These are phyloP conservation scores for Nothophoma quercina DNA, from an alignment of 2,329 filamentous ascomycete genomes.

Conservation along the genomic window DNA sequence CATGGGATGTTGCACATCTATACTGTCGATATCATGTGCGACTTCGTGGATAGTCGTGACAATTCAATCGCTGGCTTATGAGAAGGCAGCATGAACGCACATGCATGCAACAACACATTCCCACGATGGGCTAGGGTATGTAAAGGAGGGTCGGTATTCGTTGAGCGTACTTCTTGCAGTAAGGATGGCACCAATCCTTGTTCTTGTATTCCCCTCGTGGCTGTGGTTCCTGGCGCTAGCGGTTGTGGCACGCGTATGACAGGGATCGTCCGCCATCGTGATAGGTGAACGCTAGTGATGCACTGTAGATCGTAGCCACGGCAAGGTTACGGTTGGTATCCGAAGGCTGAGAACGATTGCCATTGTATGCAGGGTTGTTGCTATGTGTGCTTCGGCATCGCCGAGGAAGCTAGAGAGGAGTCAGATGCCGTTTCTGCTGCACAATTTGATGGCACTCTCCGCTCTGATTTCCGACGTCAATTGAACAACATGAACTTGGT, in stretches of 20 bases:
- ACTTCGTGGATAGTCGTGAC: background rate
- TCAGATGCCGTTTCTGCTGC: background rate
- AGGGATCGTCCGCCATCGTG: conserved; percentile 3
- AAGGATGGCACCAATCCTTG: conserved; percentile 9
- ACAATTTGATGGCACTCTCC: too few species aligned
- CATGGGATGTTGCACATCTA: background rate
- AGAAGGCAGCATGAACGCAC: background rate
- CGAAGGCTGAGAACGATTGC: background rate
- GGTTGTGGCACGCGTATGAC: conserved; percentile 2
- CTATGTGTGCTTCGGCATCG: background rate
- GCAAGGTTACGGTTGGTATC: background rate
- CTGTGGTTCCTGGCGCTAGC: conserved; percentile 8
- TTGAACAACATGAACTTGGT: conserved; percentile 12
- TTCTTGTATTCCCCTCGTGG: conserved; percentile 5
- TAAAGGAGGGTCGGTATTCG: background rate
- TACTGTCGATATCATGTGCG: background rate
- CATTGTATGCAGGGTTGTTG: background rate
- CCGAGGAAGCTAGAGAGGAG: background rate
- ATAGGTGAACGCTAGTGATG: conserved; percentile 15
- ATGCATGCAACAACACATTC: background rate
- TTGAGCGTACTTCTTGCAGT: background rate
- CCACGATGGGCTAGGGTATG: background rate
- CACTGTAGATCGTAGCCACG: conserved; percentile 13
- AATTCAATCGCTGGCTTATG: conserved; percentile 1
- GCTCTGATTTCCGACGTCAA: background rate